Evolutionary conservation across 2,329 filamentous ascomycete genomes (phyloP), one percentile per base, ranked within the genome.

Genomic region (Lecanosticta acicola): DNA sequence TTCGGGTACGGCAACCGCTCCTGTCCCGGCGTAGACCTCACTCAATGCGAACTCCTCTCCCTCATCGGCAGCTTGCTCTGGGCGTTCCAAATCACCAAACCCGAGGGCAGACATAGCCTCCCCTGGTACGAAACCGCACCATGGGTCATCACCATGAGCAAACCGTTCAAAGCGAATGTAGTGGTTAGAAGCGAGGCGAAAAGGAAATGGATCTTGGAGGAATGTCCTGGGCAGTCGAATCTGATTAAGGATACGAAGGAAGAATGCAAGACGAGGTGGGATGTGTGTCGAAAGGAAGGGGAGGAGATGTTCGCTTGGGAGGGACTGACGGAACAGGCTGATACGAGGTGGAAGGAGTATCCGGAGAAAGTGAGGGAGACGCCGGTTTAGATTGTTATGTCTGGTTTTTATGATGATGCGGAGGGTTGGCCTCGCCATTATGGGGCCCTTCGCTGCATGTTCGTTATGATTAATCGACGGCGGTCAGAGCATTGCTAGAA

Each of bases 1-100:
- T 65, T 65, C 46, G 63, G 63, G 43, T 65, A 65, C 51, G 63
- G 63, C 37, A 63, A 59, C 46, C 61, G 62, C 16, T 55, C 53
- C 40, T 66, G 63, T 48, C 59, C 59, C n/a, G 63, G 63, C 43
- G 55, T 62, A 37, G 59, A 63, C 43, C 60, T 64, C 45, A 60
- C 58, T n/a, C 50, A 55, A 43, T 51, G 42, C 45, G 61, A 64
- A 42, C 59, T 64, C 32, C 47, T 50, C 48, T 59, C 59, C 3
- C 56, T 63, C 36, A 55, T 64, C 45, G 61, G 59, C 37, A 49
- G 58, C 16, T 49, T 64, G 18, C 50, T 57, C 33, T 63, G 60
- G 60, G 57, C 57, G 1, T 64, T 62, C 51, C 51, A 59, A 32
- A 61, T 64, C 54, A 55, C 53, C 26, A 55, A 56, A 18, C 46